Percentiles rank a stretch among this genome's conserved stretches.
phyloP scores from a whole-genome alignment of 257 asterid species.

The Solanum corneliomulleri region DNA sequence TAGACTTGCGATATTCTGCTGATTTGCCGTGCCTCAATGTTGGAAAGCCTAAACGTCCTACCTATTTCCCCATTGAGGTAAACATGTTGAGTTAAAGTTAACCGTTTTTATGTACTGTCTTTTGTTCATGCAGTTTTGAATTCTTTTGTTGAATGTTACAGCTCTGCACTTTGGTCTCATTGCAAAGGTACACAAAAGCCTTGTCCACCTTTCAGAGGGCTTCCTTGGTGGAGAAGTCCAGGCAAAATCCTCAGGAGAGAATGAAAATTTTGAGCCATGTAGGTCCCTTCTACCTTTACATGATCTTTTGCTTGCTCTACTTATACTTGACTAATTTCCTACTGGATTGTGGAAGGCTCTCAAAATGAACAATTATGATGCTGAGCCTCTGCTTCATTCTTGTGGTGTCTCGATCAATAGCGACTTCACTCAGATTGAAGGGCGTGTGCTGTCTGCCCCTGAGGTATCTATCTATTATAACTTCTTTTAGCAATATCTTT shows the following conservation, averaged over 20 bases:
- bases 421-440: slow-evolving; percentile 69
- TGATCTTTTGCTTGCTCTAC: neutral
- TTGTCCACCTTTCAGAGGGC: slow-evolving; percentile 63
- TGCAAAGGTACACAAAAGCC: slow-evolving; percentile 85
- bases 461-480: slow-evolving; percentile 24
- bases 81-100: neutral
- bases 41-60: slow-evolving; percentile 82
- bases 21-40: slow-evolving; percentile 91
- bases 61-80: slow-evolving; percentile 86
- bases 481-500: neutral
- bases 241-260: slow-evolving; percentile 83
- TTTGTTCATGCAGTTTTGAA: neutral
- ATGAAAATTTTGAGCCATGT: slow-evolving; percentile 57
- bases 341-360: slow-evolving; percentile 43
- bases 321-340: neutral
- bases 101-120: neutral
- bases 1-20: slow-evolving; percentile 64
- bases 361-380: slow-evolving; percentile 58
- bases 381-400: slow-evolving; percentile 66
- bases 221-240: slow-evolving; percentile 69
- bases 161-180: slow-evolving; percentile 64
- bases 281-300: neutral
- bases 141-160: slow-evolving; percentile 5
- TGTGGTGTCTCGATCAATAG: slow-evolving; percentile 55
- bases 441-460: slow-evolving; percentile 73